Base-by-base conservation (phyloP, 371 early-diverging fungal species). In the Apophysomyces variabilis region DNA sequence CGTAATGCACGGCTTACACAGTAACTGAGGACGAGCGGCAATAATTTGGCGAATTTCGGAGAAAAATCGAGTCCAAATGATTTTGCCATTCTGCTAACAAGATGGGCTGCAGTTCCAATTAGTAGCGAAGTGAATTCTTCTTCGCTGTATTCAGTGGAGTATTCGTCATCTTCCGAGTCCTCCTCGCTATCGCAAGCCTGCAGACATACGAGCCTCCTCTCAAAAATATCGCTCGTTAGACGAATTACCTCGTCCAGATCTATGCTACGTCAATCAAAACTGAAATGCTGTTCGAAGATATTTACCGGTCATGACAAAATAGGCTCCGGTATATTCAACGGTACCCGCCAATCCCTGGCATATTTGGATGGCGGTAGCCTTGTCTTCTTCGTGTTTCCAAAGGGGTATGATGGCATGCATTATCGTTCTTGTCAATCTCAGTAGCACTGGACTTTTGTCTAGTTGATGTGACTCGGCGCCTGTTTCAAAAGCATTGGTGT, bases 311-410 rank as follows among this genome's bases (percentile, higher is more conserved):
- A 83, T 83, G 38, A 94, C 69, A 45, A 91, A 70, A 11, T 86
- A 87, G n/a, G 96, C 95, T 14, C 96, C 96, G 50, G 93, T 87
- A n/a, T 76, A 71, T 61, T 86, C 87, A 64, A 95, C 74, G 35
- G 89, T 84, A 35, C 82, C 83, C n/a, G 85, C 80, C 62, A 95
- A 68, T 61, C 92, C 92, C 61, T 84, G 82, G 78, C 90, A 90
- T n/a, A 91, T 80, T 64, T 91, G 89, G 44, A 86, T 84, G 38
- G 92, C 93, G 13, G 92, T 92, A 69, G 84, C 83, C 50, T 86
- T 85, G 63, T 92, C 90, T 60, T 92, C 92, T 66, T 96, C 96
- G 1, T 93, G 91, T n/a, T 79, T 82, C 87, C 91, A 88, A 72
- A 90, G 78, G n/a, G 77, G 65, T 50, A 93, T 59, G 21, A 93